Evolutionary conservation across 2,329 filamentous ascomycete genomes (phyloP).

Genomic region (Alternaria panax): DNA sequence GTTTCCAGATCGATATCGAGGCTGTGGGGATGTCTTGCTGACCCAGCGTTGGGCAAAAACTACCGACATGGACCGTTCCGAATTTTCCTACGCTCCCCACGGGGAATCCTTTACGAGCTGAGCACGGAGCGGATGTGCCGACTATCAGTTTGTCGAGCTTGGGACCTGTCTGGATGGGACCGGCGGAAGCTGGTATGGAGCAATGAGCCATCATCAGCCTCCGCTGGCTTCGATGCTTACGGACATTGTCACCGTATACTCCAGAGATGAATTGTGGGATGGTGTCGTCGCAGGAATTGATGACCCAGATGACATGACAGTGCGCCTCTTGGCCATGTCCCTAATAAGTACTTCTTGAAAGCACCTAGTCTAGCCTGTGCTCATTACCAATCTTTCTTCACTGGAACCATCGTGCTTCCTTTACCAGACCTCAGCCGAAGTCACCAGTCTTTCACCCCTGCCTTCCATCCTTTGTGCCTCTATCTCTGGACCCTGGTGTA

Average conservation of each 20-base stretch:
- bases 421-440: background rate
- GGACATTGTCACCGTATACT: constrained; percentile 20
- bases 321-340: constrained; percentile 2
- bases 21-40: constrained; percentile 6
- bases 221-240: constrained; percentile 11
- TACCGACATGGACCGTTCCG: constrained; percentile 14
- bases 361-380: constrained; percentile 11
- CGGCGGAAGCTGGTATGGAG: constrained; percentile 13
- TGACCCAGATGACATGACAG: constrained; percentile 8
- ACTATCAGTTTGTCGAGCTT: constrained; percentile 4
- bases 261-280: constrained; percentile 14
- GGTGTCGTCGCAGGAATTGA: constrained; percentile 13
- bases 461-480: background rate
- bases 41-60: constrained; percentile 18
- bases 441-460: background rate
- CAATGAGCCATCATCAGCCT: constrained; percentile 12
- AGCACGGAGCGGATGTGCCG: constrained; percentile 14
- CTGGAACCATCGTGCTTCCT: constrained; percentile 4
- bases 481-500: background rate
- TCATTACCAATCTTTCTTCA: constrained; percentile 20
- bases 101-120: constrained; percentile 13
- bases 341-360: constrained; percentile 25
- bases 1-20: constrained; percentile 11
- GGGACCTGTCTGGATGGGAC: constrained; percentile 13
- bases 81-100: constrained; percentile 12